phyloP scores from a whole-genome alignment of 768 basidiomycete species.

The Tricholoma hemisulphureum region DNA sequence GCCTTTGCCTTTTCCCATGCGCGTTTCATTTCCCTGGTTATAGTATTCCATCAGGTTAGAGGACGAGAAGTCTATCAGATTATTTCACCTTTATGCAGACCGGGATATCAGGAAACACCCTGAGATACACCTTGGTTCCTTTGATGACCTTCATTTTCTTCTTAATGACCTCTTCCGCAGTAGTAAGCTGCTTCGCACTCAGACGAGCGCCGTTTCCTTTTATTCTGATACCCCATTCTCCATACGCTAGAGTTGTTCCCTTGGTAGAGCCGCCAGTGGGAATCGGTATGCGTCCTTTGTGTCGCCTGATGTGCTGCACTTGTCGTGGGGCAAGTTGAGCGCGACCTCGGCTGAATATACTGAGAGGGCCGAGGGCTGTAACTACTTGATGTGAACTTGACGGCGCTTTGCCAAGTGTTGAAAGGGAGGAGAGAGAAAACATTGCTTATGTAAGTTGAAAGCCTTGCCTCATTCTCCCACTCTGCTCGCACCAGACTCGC shows the following conservation, averaged over 20 bases:
- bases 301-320: slow-evolving; percentile 82
- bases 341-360: slow-evolving; percentile 45
- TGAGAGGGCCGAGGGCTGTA: slow-evolving; percentile 31
- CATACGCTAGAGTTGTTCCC: slow-evolving; percentile 89
- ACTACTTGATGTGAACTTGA: slow-evolving; percentile 20
- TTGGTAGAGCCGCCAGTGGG: slow-evolving; percentile 89
- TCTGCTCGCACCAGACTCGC: background rate
- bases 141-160: slow-evolving; percentile 88
- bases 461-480: slow-evolving; percentile 3
- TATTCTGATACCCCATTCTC: slow-evolving; percentile 90
- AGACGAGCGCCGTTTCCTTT: slow-evolving; percentile 79
- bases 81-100: slow-evolving; percentile 88
- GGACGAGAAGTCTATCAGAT: background rate
- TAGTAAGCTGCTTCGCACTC: slow-evolving; percentile 85
- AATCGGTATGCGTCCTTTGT: slow-evolving; percentile 86
- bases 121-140: slow-evolving; percentile 79
- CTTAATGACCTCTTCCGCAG: slow-evolving; percentile 85
- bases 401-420: slow-evolving; percentile 14
- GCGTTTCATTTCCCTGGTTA: slow-evolving; percentile 88
- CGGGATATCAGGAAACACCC: slow-evolving; percentile 95
- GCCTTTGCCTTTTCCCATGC: slow-evolving; percentile 99
- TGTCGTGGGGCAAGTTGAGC: slow-evolving; percentile 77
- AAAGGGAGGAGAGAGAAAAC: slow-evolving; percentile 45
- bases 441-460: slow-evolving; percentile 28
- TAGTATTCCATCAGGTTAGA: background rate